Percentiles rank a stretch among this genome's conserved stretches.
Conservation (phyloP, 2,329 filamentous ascomycete genomes). For the Xylariales sp. region DNA sequence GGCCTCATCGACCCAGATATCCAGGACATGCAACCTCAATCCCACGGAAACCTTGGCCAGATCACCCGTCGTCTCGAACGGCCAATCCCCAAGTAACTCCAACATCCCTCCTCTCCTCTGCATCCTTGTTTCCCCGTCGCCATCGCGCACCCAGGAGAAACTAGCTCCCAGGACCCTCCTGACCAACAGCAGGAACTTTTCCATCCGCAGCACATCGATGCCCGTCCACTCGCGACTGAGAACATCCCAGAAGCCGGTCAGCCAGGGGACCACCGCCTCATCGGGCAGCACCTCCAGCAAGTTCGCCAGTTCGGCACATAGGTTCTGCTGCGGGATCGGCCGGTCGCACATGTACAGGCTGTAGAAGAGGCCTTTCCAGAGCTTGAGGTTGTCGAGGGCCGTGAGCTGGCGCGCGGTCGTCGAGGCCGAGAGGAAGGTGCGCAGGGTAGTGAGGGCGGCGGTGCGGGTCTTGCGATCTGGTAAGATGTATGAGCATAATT, state of each 20-base stretch:
- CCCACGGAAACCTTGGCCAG: constrained; percentile 69
- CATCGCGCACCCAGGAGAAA: constrained; percentile 44
- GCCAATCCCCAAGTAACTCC: constrained; percentile 39
- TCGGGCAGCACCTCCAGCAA: constrained; percentile 58
- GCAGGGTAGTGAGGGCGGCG: constrained; percentile 70
- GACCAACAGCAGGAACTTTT: constrained; percentile 88
- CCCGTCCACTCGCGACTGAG: constrained; percentile 64
- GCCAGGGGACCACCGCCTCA: constrained; percentile 39
- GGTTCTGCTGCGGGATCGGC: constrained; percentile 77
- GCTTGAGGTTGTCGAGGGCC: constrained; percentile 71
- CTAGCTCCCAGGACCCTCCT: constrained; percentile 72
- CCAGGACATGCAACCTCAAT: constrained; percentile 77
- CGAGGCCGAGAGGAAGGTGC: constrained; percentile 67
- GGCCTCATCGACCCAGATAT: constrained; percentile 89
- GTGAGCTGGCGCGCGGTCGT: constrained; percentile 49
- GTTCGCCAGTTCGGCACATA: constrained; percentile 71
- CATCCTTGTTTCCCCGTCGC: constrained; percentile 17
- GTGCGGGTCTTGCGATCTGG: constrained; percentile 74
- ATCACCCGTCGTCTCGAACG: constrained; percentile 36
- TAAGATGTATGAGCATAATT: not conserved
- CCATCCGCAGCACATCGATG: constrained; percentile 73
- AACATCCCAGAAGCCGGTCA: constrained; percentile 67
- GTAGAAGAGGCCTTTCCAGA: constrained; percentile 95
- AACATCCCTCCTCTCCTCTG: constrained; percentile 26
- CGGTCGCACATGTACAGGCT: constrained; percentile 92